Conservation (phyloP, 2,329 filamentous ascomycete species). For the Fusarium brevicatenulatum region DNA sequence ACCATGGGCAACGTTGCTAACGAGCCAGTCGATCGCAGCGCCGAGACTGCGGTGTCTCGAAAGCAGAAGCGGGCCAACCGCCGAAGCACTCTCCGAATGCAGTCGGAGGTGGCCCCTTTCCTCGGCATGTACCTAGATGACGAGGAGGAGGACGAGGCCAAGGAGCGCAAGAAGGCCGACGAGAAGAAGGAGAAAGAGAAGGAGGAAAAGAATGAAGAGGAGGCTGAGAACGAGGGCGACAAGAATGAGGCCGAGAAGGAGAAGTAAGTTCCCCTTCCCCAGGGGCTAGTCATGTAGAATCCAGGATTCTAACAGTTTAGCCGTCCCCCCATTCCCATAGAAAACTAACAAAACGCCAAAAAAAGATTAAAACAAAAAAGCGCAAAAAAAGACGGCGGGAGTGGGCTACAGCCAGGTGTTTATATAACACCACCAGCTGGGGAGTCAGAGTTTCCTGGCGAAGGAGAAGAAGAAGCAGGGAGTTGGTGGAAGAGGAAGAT, state of each 20-base stretch:
- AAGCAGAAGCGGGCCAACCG: neutral
- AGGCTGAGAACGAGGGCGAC: neutral
- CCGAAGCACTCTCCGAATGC: neutral
- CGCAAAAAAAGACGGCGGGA: neutral
- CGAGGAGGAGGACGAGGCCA: fast-evolving
- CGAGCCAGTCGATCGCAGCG: neutral
- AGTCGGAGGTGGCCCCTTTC: neutral
- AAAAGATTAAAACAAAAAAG: neutral
- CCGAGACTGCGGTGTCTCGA: fast-evolving
- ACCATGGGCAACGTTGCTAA: neutral
- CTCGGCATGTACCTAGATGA: neutral
- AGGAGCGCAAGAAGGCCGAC: fast-evolving
- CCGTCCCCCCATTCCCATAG: fast-evolving
- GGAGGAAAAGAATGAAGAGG: neutral
- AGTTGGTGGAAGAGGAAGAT: neutral
- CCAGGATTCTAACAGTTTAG: neutral
- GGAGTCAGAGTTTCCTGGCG: neutral
- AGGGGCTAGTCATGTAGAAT: neutral
- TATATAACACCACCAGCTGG: neutral
- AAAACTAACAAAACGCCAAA: neutral
- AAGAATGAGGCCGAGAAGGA: neutral
- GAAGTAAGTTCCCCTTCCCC: neutral
- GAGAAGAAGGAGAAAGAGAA: neutral
- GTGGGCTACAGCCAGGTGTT: neutral
- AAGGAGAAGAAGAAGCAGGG: neutral